A percentile compares a stretch with the other conserved stretches of the same genome.
These are phyloP conservation scores for Neltuma alba DNA, from an alignment of 306 rosid genomes.

Conservation along the genomic window DNA sequence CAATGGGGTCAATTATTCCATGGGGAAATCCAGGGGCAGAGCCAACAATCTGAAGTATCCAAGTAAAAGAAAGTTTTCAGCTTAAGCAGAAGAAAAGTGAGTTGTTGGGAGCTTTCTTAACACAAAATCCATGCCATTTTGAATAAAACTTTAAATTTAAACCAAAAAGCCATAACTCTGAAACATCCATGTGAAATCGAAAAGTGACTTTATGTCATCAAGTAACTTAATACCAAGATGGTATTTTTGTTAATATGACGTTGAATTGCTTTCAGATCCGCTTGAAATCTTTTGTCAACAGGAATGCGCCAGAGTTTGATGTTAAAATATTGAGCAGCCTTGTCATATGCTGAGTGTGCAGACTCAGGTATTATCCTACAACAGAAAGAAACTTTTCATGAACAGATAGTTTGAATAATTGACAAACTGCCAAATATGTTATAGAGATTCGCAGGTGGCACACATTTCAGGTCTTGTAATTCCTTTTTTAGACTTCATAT, in stretches of 20 bases:
- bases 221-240: slow-evolving; percentile 60
- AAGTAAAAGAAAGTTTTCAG: slow-evolving; percentile 34
- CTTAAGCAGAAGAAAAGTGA: slow-evolving; percentile 35
- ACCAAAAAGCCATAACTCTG: neutral
- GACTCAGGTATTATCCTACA: slow-evolving; percentile 90
- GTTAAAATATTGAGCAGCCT: slow-evolving; percentile 96
- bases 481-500: slow-evolving; percentile 82
- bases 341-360: slow-evolving; percentile 97
- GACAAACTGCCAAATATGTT: slow-evolving; percentile 18
- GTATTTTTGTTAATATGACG: slow-evolving; percentile 78
- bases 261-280: slow-evolving; percentile 73
- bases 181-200: neutral
- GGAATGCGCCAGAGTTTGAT: slow-evolving; percentile 92
- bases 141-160: neutral
- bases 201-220: neutral
- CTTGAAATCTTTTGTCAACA: slow-evolving; percentile 72
- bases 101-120: slow-evolving; percentile 32
- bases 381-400: slow-evolving; percentile 27
- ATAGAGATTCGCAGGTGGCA: slow-evolving; percentile 29
- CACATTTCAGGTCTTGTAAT: slow-evolving; percentile 92
- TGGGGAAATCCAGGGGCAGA: slow-evolving; percentile 99
- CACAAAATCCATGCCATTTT: slow-evolving; percentile 13
- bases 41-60: slow-evolving; percentile 81
- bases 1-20: slow-evolving; percentile 93
- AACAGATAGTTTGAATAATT: slow-evolving; percentile 28